Base-by-base conservation (phyloP, 495 filamentous ascomycete genomes). In the Penicillium macrosclerotiorum region DNA sequence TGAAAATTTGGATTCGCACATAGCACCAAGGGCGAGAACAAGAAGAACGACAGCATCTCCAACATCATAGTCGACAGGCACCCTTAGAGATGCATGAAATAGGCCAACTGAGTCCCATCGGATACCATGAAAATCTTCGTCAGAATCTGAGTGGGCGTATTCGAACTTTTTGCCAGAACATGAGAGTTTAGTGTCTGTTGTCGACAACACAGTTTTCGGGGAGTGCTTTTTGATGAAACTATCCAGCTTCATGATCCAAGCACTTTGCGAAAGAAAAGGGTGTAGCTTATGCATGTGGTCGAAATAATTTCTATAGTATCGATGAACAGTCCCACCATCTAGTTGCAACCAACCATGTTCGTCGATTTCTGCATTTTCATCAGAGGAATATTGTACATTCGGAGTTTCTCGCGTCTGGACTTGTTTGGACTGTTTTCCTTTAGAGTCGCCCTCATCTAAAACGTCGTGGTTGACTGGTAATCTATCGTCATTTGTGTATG, bases 211-310 rank as follows among this genome's bases (percentile, higher is more conserved):
- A 24, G 35, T 52, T n/a, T 37, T 41, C 8, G 59, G 59, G 31
- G 66, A 73, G 43, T 75, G 69, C 18, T 45, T 42, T n/a, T 54
- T 42, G 23, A 76, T 67, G 51, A 89, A 88, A 3, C 49, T 53
- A 13, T 76, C 66, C 8, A 83, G 63, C 58, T 77, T 75, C 18
- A 63, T 54, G 1, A 60, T 56, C 12, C 86, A 56, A 12, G 67
- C 66, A 4, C 55, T 54, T 37, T 75, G 71, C 51, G 85, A 73
- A 27, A 98, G 75, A 57, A 97, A 90, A 9, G 93, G 93, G 62
- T 97, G 93, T 61, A 98, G 80, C 42, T 82, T 87, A 53, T 95
- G 86, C 30, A 98, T 85, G 59, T 94, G 77, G 4, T 82, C 63
- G 56, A 90, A 67, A 61, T 89, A 98, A 62, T 82, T 87, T 11